These are phyloP conservation scores for Ophidiomyces ophidiicola DNA, from an alignment of 2,329 filamentous ascomycete genomes.

Conservation along the genomic window DNA sequence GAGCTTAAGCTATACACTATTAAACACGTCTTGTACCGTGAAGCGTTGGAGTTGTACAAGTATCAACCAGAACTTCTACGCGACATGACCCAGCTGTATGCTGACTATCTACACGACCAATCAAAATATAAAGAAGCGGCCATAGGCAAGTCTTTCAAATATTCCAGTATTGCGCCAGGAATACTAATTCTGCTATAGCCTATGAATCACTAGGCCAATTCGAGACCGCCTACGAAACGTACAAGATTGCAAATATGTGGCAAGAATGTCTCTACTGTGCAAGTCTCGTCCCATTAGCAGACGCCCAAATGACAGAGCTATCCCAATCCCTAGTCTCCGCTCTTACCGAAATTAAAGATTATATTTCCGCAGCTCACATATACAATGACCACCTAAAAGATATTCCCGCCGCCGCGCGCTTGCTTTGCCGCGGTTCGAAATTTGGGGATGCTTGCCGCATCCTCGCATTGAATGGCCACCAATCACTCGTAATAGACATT, in stretches of 20 bases:
- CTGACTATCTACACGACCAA: conserved; percentile 58
- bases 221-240: conserved; percentile 63
- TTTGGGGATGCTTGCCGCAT: conserved; percentile 84
- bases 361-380: conserved; percentile 64
- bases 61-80: conserved; percentile 59
- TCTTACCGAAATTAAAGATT: conserved; percentile 64
- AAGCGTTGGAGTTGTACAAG: conserved; percentile 68
- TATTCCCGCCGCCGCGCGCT: conserved; percentile 55
- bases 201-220: conserved; percentile 78
- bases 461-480: conserved; percentile 47
- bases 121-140: conserved; percentile 79
- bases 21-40: conserved; percentile 67
- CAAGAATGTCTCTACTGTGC: conserved; percentile 78
- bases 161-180: background rate
- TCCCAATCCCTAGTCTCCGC: conserved; percentile 66
- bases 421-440: conserved; percentile 73
- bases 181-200: conserved; percentile 32
- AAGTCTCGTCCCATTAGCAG: conserved; percentile 51
- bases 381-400: conserved; percentile 70
- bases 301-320: conserved; percentile 51
- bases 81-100: conserved; percentile 65
- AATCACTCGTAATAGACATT: conserved; percentile 52
- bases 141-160: conserved; percentile 36
- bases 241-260: conserved; percentile 77
- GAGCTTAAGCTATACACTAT: conserved; percentile 66